Conservation (phyloP, 2,329 filamentous ascomycete species). For the Talaromyces verruculosus region DNA sequence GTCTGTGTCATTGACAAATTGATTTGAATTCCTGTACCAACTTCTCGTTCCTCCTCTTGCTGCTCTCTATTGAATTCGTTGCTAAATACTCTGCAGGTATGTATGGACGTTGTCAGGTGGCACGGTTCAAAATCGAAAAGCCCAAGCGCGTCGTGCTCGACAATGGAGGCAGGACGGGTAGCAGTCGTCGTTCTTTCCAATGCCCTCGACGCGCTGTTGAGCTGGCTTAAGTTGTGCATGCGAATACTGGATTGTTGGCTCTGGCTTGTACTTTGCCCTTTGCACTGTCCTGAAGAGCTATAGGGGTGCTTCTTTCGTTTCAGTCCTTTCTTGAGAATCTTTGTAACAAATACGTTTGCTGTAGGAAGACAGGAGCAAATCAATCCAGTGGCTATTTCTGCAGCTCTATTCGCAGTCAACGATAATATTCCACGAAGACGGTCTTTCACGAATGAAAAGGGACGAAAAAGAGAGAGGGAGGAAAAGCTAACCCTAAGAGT, state of each 20-base stretch:
- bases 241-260: not conserved
- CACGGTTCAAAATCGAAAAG: conserved; percentile 7
- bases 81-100: not conserved
- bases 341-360: conserved; percentile 8
- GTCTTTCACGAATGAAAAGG: not conserved
- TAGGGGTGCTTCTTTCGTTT: not conserved
- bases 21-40: not conserved
- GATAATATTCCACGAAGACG: conserved; percentile 29
- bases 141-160: conserved; percentile 2
- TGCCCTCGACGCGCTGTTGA: not conserved
- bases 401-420: conserved; percentile 20
- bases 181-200: not conserved
- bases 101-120: conserved; percentile 7
- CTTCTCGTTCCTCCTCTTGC: not conserved
- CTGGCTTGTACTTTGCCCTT: not conserved
- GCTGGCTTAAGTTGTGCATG: not conserved
- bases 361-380: conserved; percentile 7
- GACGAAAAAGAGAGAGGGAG: not conserved
- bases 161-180: not conserved
- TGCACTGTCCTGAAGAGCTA: not conserved
- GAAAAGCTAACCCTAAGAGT: not conserved
- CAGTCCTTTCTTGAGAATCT: conserved; percentile 4
- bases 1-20: not conserved
- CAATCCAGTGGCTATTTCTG: conserved; percentile 10
- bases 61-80: not conserved